Conservation (phyloP, 139 green algal genomes). For the Volvox africanus region DNA sequence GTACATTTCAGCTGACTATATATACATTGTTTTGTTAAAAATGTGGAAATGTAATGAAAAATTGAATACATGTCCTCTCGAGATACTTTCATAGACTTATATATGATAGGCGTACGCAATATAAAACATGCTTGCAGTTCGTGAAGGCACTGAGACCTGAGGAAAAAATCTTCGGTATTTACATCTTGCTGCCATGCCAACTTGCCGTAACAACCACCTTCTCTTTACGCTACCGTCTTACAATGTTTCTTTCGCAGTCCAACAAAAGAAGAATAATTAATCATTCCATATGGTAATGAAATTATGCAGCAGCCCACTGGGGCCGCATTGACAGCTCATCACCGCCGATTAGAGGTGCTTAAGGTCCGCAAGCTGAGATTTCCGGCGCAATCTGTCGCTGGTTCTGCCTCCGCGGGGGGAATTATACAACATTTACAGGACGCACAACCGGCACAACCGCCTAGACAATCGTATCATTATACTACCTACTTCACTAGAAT, state of each 20-base stretch:
- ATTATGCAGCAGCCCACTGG: slow-evolving; percentile 23
- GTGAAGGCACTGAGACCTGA: too few relatives aligned
- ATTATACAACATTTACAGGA: not conserved
- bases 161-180: not conserved
- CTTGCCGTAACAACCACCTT: too few relatives aligned
- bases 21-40: too few relatives aligned
- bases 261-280: slow-evolving; percentile 24
- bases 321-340: not conserved
- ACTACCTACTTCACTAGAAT: not conserved
- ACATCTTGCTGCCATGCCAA: too few relatives aligned
- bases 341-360: not conserved
- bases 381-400: slow-evolving; percentile 37
- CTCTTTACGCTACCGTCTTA: too few relatives aligned
- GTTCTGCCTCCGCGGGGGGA: not conserved
- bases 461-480: not conserved
- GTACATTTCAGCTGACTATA: too few relatives aligned
- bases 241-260: not conserved
- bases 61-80: too few relatives aligned
- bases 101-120: too few relatives aligned
- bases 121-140: too few relatives aligned
- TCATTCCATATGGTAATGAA: slow-evolving; percentile 12
- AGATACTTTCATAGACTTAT: too few relatives aligned
- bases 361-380: not conserved
- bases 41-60: too few relatives aligned
- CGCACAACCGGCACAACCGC: not conserved